Percentiles rank a stretch among this genome's conserved stretches.
Evolutionary conservation across 2,329 filamentous ascomycete species (phyloP).

Genomic region (Cladophialophora chaetospira): DNA sequence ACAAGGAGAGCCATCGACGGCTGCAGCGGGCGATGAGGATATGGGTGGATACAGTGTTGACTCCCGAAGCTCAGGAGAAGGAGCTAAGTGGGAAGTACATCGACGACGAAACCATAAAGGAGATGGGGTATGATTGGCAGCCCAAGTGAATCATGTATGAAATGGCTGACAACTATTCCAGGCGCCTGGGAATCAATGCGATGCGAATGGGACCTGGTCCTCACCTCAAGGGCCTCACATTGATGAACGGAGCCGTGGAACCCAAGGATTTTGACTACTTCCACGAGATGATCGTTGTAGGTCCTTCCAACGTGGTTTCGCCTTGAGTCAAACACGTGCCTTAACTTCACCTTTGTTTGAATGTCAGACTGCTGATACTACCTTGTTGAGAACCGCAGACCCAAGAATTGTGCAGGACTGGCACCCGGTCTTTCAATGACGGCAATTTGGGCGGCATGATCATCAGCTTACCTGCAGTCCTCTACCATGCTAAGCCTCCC

Average conservation of each 20-base stretch:
- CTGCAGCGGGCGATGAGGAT: constrained; percentile 28
- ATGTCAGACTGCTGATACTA: too few relatives aligned
- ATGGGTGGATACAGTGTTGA: constrained; percentile 24
- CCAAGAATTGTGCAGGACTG: constrained; percentile 70
- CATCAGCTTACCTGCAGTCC: constrained; percentile 62
- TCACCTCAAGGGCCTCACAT: constrained; percentile 22
- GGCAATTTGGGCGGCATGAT: constrained; percentile 58
- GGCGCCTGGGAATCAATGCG: constrained; percentile 26
- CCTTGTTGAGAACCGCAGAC: too few relatives aligned
- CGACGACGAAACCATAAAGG: constrained; percentile 21
- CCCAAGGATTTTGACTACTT: constrained; percentile 70
- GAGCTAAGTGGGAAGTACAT: constrained; percentile 22
- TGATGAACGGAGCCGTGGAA: constrained; percentile 24
- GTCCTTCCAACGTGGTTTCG: too few relatives aligned
- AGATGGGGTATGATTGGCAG: constrained; percentile 22
- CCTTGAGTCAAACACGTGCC: too few relatives aligned
- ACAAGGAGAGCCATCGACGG: constrained; percentile 28
- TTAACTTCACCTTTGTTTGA: too few relatives aligned
- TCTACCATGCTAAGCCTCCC: constrained; percentile 64
- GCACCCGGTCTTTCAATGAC: constrained; percentile 36
- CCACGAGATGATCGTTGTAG: constrained; percentile 69
- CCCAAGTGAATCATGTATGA: too few relatives aligned
- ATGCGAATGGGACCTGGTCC: constrained; percentile 30
- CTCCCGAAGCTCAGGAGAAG: constrained; percentile 30
- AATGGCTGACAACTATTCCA: not conserved